Base-by-base conservation (phyloP, 169 alveolate species). In the Sarcocystis neurona region DNA sequence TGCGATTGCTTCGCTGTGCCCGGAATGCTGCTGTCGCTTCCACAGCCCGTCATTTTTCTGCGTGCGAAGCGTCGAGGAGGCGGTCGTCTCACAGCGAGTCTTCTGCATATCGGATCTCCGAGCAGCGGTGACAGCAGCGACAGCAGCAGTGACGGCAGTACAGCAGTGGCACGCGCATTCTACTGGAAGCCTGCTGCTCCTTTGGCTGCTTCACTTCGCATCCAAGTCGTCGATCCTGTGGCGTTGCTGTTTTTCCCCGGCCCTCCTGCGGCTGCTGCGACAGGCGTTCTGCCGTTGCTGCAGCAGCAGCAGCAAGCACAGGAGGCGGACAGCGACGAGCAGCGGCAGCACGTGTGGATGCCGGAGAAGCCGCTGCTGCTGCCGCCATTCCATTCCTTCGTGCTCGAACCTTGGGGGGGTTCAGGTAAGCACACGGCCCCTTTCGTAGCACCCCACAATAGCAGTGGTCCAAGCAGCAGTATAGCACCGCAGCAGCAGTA, bases 131-230 rank as follows among this genome's bases (percentile, higher is more conserved):
- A 53, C 66, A 23, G 66, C 66, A 53, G 66, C 66, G 66, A 53
- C 12, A 23, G 23, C 66, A n/a, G n/a, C n/a, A n/a, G n/a, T n/a
- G n/a, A n/a, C n/a, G n/a, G n/a, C n/a, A 8, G 34, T 63, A 0
- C 82, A 12, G 23, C 56, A 18, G 82, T n/a, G 34, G 56, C 82
- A 39, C 20, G 32, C 27, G 82, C 53, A 2, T 37, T 39, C 47
- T n/a, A n/a, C n/a, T 72, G 82, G 82, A 1, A 72, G 47, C 82
- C 82, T 30, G 43, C 82, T 34, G 82, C 27, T 15, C 82, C 82
- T n/a, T 56, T 43, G 32, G 34, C 82, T 6, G 27, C 41, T 0
- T 72, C 82, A 4, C 47, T 72, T 2, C 82, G 56, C 0, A 39
- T 72, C 53, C 47, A 53, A 2, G 56, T 72, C 18, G 82, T 72